Evolutionary conservation across 2,329 filamentous ascomycete genomes (phyloP), one percentile per base, ranked within the genome.

Genomic region (Helotiales sp.): DNA sequence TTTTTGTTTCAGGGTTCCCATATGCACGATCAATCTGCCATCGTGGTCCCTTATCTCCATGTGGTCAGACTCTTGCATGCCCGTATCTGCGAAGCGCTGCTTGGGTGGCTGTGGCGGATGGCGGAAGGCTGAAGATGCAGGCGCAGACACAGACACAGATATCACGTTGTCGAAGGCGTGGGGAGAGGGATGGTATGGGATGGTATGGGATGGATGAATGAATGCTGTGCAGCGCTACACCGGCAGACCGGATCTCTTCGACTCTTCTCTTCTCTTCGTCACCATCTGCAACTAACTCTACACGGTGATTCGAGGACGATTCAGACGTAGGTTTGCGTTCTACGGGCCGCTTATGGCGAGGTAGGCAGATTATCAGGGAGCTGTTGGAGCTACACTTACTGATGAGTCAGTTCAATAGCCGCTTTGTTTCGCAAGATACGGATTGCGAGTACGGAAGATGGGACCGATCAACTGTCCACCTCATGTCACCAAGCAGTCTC

Each of bases 1-100:
- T 43, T 45, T 28, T 62, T 20, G 43, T 37, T 62, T 34, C 60
- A 62, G 43, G 60, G 43, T 50, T 62, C 43, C 47, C 45, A 22
- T 34, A 62, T 50, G 60, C 61, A 63, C 61, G 61, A 63, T 63
- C 47, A 55, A 55, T 63, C 61, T 63, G 49, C 60, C 22, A 49
- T 61, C 59, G 43, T 61, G 45, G 15, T 13, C 20, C 26, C 59
- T 37, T 62, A 62, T 61, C 58, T 47, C 45, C 45, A 40, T 49
- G 59, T 52, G 45, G 59, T 62, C 59, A 52, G 45, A 62, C 55
- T 20, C 15, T 47, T 61, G 43, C 28, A 37, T 50, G n/a, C 47
- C 49, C 32, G 11, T 43, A 43, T 55, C 40, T 55, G 22, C 17
- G 47, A 30, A 22, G 40, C 24, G 30, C 26, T 30, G 13, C 49